A percentile compares a stretch with the other conserved stretches of the same genome.
These are phyloP conservation scores for Papilionanthe hybrid DNA, from an alignment of 116 monocot species.

Conservation along the genomic window DNA sequence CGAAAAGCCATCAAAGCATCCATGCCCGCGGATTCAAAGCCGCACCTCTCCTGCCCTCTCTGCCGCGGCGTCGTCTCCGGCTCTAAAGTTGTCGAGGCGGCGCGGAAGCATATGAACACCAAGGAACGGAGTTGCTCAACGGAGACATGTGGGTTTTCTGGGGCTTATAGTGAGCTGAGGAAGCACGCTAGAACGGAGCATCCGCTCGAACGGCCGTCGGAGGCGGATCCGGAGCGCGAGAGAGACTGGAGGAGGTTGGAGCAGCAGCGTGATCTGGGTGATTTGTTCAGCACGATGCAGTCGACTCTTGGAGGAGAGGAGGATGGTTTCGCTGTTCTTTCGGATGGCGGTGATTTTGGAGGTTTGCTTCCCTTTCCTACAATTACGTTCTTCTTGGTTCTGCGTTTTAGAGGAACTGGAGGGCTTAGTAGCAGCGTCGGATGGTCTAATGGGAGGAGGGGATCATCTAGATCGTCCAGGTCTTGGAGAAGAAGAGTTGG, in stretches of 20 bases:
- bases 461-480: slow-evolving; percentile 6
- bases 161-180: slow-evolving; percentile 53
- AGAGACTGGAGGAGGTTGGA: slow-evolving; percentile 67
- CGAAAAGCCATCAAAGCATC: slow-evolving; percentile 43
- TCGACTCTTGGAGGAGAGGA: slow-evolving; percentile 29
- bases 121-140: slow-evolving; percentile 61
- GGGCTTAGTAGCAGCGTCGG: slow-evolving; percentile 1
- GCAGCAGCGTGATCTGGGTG: slow-evolving; percentile 57
- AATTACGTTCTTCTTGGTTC: slow-evolving; percentile 17
- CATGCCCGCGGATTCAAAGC: slow-evolving; percentile 2
- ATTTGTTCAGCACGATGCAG: slow-evolving; percentile 59
- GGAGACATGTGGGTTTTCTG: slow-evolving; percentile 57
- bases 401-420: slow-evolving; percentile 9
- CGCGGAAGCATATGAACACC: slow-evolving; percentile 52
- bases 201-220: slow-evolving; percentile 44
- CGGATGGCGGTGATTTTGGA: slow-evolving; percentile 12
- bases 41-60: slow-evolving; percentile 53
- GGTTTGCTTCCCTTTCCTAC: slow-evolving; percentile 5
- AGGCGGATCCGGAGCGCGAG: slow-evolving; percentile 62
- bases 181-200: slow-evolving; percentile 73
- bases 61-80: slow-evolving; percentile 54
- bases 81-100: slow-evolving; percentile 45
- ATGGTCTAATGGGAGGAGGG: background rate
- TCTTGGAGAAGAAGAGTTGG: slow-evolving; percentile 14
- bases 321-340: slow-evolving; percentile 1